A percentile compares a stretch with the other conserved stretches of the same genome.
Conservation (phyloP, 2,329 filamentous ascomycete genomes). For the Curvularia eragrostidis region DNA sequence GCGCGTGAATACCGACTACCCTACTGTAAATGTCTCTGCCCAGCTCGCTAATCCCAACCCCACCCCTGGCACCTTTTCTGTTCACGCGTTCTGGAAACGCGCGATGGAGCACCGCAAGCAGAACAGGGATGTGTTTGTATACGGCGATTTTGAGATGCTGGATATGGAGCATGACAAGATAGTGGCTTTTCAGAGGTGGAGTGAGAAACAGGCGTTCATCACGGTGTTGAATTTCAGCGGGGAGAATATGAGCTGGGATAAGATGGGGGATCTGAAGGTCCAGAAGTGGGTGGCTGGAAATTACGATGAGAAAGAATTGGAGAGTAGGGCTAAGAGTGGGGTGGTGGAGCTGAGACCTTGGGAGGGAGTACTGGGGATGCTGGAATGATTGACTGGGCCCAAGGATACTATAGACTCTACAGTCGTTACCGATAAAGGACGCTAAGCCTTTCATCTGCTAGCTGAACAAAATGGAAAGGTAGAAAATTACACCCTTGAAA, state of each 20-base stretch:
- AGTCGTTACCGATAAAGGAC: not conserved
- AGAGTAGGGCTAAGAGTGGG: constrained; percentile 24
- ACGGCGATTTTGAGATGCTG: constrained; percentile 65
- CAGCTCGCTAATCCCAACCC: constrained; percentile 53
- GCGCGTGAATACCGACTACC: constrained; percentile 64
- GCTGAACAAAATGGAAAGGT: not conserved
- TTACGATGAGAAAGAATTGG: constrained; percentile 40
- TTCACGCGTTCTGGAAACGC: constrained; percentile 67
- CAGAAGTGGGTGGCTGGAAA: constrained; percentile 49
- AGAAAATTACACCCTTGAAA: not conserved
- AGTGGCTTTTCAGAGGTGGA: constrained; percentile 45
- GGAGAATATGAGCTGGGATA: constrained; percentile 38
- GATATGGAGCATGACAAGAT: constrained; percentile 53
- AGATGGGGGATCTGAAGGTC: constrained; percentile 35
- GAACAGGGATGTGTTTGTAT: constrained; percentile 66
- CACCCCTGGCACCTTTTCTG: constrained; percentile 50
- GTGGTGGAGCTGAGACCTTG: constrained; percentile 42
- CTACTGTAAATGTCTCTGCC: constrained; percentile 62
- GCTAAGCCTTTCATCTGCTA: not conserved
- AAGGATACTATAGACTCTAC: not conserved
- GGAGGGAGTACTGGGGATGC: constrained; percentile 44
- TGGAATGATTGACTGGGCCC: constrained; percentile 15
- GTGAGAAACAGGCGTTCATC: constrained; percentile 34
- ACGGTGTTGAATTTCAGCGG: constrained; percentile 46
- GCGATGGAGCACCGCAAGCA: constrained; percentile 63